A percentile compares a stretch with the other conserved stretches of the same genome.
These are phyloP conservation scores for Suillus tomentosus DNA, from an alignment of 768 basidiomycete species.

Conservation along the genomic window DNA sequence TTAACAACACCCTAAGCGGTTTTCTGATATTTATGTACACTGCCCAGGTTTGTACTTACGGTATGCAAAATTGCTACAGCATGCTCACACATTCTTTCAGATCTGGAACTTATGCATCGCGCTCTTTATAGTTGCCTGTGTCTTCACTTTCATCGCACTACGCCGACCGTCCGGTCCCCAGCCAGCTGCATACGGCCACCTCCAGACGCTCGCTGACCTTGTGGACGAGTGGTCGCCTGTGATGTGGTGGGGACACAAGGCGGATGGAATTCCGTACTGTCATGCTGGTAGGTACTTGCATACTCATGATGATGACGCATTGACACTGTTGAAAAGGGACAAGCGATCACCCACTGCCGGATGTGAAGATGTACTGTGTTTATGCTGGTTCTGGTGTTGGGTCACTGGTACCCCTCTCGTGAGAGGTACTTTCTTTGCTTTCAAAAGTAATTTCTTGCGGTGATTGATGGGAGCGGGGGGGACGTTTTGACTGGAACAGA, in stretches of 20 bases:
- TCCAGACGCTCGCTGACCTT: conserved; percentile 37
- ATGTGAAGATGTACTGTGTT: conserved; percentile 9
- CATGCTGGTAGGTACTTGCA: conserved; percentile 21
- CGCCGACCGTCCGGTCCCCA: conserved; percentile 27
- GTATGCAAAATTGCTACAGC: neutral
- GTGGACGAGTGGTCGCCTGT: conserved; percentile 39
- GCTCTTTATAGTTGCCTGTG: conserved; percentile 24
- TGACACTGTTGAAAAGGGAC: neutral
- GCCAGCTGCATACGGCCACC: conserved; percentile 34
- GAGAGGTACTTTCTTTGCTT: neutral
- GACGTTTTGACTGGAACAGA: too few species aligned
- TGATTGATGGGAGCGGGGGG: too few species aligned
- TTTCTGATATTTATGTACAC: conserved; percentile 22
- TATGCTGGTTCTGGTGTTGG: neutral
- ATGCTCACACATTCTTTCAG: conserved; percentile 14
- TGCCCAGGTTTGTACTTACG: conserved; percentile 21
- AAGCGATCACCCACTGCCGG: neutral
- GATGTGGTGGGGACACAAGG: conserved; percentile 35
- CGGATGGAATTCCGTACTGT: neutral
- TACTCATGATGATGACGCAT: neutral
- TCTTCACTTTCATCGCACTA: conserved; percentile 18
- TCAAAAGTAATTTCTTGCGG: too few species aligned
- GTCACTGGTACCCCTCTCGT: neutral
- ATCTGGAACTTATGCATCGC: conserved; percentile 29
- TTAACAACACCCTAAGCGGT: neutral